These are phyloP conservation scores for Nemania sp. DNA, from an alignment of 2,329 filamentous ascomycete species.

Conservation along the genomic window DNA sequence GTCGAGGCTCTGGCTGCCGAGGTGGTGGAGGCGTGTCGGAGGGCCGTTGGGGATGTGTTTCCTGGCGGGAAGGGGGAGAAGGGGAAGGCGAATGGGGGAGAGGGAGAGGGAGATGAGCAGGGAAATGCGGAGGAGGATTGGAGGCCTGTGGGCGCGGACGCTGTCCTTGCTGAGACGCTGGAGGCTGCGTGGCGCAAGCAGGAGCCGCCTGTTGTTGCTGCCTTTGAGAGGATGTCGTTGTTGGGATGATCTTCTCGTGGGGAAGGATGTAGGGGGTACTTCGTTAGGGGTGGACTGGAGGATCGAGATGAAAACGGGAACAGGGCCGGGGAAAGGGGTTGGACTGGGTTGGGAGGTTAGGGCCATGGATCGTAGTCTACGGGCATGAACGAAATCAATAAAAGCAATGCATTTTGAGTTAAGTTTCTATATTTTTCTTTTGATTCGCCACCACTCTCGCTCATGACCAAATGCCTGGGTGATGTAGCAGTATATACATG, in stretches of 20 bases:
- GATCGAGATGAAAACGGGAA: neutral
- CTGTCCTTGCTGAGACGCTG: slow-evolving; percentile 64
- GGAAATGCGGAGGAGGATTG: slow-evolving; percentile 46
- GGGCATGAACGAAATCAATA: slow-evolving; percentile 20
- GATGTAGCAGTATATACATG: slow-evolving; percentile 44
- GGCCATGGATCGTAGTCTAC: neutral
- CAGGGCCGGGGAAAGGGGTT: neutral
- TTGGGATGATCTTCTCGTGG: slow-evolving; percentile 55
- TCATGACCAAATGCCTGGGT: slow-evolving; percentile 14
- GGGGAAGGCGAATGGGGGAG: slow-evolving; percentile 33
- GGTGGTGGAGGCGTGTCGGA: slow-evolving; percentile 76
- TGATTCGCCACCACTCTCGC: neutral
- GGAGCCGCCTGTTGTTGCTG: slow-evolving; percentile 62
- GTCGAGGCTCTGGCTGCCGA: slow-evolving; percentile 80
- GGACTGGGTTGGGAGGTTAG: neutral
- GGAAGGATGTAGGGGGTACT: too few species aligned
- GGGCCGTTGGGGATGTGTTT: slow-evolving; percentile 79
- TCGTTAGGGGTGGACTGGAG: neutral
- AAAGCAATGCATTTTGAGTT: slow-evolving; percentile 28
- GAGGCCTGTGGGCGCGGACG: slow-evolving; percentile 62
- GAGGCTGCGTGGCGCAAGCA: slow-evolving; percentile 59
- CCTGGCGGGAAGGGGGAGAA: slow-evolving; percentile 41
- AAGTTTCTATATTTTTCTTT: slow-evolving; percentile 25
- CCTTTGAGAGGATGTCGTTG: slow-evolving; percentile 63
- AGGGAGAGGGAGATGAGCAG: slow-evolving; percentile 26